Base-by-base conservation (phyloP, 2,329 filamentous ascomycete species). In the Verticillium klebahnii region DNA sequence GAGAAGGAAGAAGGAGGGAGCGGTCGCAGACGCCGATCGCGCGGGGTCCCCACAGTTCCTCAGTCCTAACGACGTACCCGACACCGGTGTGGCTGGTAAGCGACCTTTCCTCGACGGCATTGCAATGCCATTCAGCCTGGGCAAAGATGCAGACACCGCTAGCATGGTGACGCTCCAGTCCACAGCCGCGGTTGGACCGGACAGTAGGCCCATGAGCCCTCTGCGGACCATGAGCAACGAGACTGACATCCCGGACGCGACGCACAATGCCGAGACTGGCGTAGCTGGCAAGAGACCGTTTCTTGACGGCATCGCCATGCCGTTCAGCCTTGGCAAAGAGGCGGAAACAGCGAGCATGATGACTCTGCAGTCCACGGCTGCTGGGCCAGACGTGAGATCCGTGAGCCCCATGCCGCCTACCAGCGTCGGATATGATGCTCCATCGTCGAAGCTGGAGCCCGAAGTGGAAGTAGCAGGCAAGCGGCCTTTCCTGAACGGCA, bases 71-170 rank as follows among this genome's bases (percentile, higher is more conserved):
- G 77, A 77, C 57, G 68, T 72, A 0, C 74, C 82, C 55, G 74
- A 80, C 64, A 78, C 85, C 0, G 84, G 82, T 0, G 78, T 81
- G 3, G 79, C 81, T 0, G 84, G 84, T 5, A 89, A 88, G 69
- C 79, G 90, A 2, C 88, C 89, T 0, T 87, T 86, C 56, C 79
- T 90, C 6, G 86, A 85, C 23, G 88, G 89, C 0, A 84, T 92
- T 31, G 89, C 90, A 0, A 83, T 91, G 67, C 90, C 90, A 0
- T 93, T 93, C 69, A 89, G 85, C 61, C 72, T 93, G 15, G 82
- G 83, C 59, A 83, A 83, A 66, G 82, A 89, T 23, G 83, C 84
- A 2, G 83, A 85, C 4, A 89, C 86, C 19, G 88, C 88, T 1
- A 92, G 89, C 74, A 91, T 89, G 82, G 75, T 89, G 59, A 92